Conservation (phyloP, 306 rosid genomes). For the Cicer yamashitae region DNA sequence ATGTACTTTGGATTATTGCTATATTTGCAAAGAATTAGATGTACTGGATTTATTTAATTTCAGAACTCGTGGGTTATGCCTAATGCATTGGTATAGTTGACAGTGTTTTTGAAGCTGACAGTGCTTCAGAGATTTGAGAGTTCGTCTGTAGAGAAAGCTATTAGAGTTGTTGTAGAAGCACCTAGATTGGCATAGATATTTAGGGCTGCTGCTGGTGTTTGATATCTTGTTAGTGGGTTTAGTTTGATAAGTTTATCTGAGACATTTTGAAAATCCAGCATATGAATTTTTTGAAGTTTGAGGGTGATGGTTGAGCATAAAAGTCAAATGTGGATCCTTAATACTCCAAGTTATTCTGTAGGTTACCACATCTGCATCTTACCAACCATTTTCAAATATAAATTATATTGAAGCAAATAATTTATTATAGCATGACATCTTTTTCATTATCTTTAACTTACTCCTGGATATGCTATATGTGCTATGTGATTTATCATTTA, state of each 20-base stretch:
- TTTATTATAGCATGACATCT: conserved; percentile 2
- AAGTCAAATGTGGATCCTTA: not conserved
- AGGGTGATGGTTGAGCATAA: conserved; percentile 21
- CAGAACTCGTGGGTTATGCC: conserved; percentile 19
- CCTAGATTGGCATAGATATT: conserved; percentile 21
- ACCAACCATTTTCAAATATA: conserved; percentile 6
- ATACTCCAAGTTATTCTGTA: conserved; percentile 8
- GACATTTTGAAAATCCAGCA: conserved; percentile 24
- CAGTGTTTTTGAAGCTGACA: conserved; percentile 12
- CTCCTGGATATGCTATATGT: conserved; percentile 19
- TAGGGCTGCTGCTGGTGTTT: conserved; percentile 13
- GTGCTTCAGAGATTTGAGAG: conserved; percentile 17
- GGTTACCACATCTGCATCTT: conserved; percentile 21
- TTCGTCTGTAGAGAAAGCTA: not conserved
- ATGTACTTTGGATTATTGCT: not conserved
- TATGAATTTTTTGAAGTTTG: conserved; percentile 15
- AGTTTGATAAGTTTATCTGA: conserved; percentile 17
- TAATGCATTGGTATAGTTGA: conserved; percentile 19
- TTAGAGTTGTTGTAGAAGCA: conserved; percentile 16
- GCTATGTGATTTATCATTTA: conserved; percentile 38
- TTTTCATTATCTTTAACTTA: conserved; percentile 3
- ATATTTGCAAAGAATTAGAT: conserved; percentile 16
- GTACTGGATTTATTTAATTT: conserved; percentile 1
- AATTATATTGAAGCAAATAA: conserved; percentile 26
- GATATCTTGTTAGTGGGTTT: conserved; percentile 30